Conservation (phyloP, 441 rosid genomes). For the Bruguiera hainesii region DNA sequence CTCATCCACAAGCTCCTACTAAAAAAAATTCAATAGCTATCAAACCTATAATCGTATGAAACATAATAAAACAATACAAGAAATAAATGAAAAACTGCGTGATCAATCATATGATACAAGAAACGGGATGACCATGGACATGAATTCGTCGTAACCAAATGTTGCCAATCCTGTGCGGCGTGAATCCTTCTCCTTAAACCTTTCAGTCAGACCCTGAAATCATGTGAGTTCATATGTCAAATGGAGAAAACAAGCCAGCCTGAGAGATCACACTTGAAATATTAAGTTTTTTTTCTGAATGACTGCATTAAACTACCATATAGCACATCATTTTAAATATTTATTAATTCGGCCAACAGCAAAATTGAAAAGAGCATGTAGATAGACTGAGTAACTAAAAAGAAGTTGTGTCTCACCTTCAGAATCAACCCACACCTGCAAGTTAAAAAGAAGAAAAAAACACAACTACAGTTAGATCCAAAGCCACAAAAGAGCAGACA, state of each 20-base stretch:
- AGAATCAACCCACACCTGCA: conserved; percentile 71
- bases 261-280: neutral
- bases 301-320: neutral
- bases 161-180: conserved; percentile 48
- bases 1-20: neutral
- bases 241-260: neutral
- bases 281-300: neutral
- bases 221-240: neutral
- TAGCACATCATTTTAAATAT: neutral
- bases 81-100: neutral
- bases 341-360: neutral
- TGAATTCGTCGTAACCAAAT: conserved; percentile 47
- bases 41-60: neutral
- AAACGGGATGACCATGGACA: conserved; percentile 58
- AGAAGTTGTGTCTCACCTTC: conserved; percentile 39
- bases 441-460: conserved; percentile 13
- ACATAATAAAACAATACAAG: neutral
- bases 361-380: neutral
- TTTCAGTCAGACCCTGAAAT: conserved; percentile 63
- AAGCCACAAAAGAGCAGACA: neutral
- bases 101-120: conserved; percentile 46
- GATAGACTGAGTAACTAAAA: neutral
- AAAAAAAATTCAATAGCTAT: neutral
- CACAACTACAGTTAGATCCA: neutral
- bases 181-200: conserved; percentile 59